These are phyloP conservation scores for Sindora glabra DNA, from an alignment of 306 rosid genomes.

Conservation along the genomic window DNA sequence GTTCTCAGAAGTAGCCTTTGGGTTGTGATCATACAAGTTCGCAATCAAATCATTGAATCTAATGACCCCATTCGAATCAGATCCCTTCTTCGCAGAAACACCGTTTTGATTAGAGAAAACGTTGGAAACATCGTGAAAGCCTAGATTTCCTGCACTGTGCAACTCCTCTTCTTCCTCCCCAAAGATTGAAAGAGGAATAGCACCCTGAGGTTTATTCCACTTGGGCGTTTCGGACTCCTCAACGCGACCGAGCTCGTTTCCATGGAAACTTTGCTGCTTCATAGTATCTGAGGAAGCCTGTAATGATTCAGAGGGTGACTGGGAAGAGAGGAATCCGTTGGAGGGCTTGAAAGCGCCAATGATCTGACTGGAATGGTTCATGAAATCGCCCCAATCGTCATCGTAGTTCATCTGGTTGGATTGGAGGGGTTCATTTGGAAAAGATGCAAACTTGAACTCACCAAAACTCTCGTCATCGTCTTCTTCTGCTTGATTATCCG, in stretches of 20 bases:
- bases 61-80: slow-evolving; percentile 29
- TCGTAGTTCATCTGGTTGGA: slow-evolving; percentile 24
- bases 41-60: slow-evolving; percentile 42
- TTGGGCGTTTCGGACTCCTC: slow-evolving; percentile 1
- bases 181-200: slow-evolving; percentile 83
- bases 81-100: slow-evolving; percentile 21
- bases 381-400: slow-evolving; percentile 64
- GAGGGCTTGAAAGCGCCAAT: slow-evolving; percentile 10
- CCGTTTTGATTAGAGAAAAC: slow-evolving; percentile 20
- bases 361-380: slow-evolving; percentile 44
- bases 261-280: neutral
- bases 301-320: slow-evolving; percentile 4
- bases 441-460: slow-evolving; percentile 51
- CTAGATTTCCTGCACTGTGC: slow-evolving; percentile 14
- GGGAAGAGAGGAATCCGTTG: slow-evolving; percentile 11
- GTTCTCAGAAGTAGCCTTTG: slow-evolving; percentile 18
- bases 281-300: slow-evolving; percentile 8
- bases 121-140: slow-evolving; percentile 6
- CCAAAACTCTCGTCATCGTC: slow-evolving; percentile 74
- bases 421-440: slow-evolving; percentile 16
- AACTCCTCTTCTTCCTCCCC: slow-evolving; percentile 42
- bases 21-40: slow-evolving; percentile 33
- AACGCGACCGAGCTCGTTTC: slow-evolving; percentile 10
- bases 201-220: slow-evolving; percentile 57
- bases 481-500: slow-evolving; percentile 55